Conservation (phyloP, 495 filamentous ascomycete genomes). For the Beverwykella pulmonaria region DNA sequence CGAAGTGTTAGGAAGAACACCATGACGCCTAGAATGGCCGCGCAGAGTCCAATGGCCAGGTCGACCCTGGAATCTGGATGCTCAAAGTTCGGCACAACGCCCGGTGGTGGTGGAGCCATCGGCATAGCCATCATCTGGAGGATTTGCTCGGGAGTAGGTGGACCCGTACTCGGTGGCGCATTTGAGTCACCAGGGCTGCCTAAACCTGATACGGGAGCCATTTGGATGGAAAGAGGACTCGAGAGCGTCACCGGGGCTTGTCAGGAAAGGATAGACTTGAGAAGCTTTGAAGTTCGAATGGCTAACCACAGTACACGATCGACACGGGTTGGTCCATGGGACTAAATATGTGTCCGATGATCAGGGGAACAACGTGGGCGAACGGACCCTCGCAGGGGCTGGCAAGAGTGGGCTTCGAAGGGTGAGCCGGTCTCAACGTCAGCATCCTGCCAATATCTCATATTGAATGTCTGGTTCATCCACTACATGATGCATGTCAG, state of each 20-base stretch:
- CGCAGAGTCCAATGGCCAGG: conserved; percentile 8
- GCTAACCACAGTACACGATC: too few relatives aligned
- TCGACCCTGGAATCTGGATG: conserved; percentile 8
- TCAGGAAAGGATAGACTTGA: too few relatives aligned
- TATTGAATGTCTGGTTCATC: not conserved
- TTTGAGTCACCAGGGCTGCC: not conserved
- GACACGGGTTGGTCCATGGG: too few relatives aligned
- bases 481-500: conserved; percentile 9
- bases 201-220: not conserved
- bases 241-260: not conserved
- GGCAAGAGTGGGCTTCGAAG: not conserved
- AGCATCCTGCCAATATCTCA: not conserved
- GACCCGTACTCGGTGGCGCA: not conserved
- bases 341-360: too few relatives aligned
- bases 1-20: not conserved
- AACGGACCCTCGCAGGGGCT: too few relatives aligned
- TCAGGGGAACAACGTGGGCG: too few relatives aligned
- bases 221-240: not conserved
- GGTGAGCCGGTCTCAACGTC: not conserved
- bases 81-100: conserved; percentile 1
- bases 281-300: too few relatives aligned
- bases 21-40: conserved; percentile 1
- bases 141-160: conserved; percentile 9
- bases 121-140: conserved; percentile 7
- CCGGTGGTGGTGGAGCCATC: conserved; percentile 2